These are phyloP conservation scores for Aspergillus bombycis DNA, from an alignment of 2,329 filamentous ascomycete species.

Conservation along the genomic window DNA sequence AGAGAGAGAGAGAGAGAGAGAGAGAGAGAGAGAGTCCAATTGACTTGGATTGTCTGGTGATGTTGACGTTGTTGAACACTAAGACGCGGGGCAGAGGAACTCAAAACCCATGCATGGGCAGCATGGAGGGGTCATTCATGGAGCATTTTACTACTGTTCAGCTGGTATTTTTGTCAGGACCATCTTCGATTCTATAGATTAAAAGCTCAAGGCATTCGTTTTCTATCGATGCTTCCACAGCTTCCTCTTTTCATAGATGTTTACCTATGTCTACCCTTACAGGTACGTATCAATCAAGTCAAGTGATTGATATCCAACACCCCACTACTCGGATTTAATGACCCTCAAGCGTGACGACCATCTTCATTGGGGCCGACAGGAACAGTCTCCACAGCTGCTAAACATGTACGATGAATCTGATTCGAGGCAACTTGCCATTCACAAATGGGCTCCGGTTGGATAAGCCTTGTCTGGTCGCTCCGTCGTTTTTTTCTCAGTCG, in stretches of 20 bases:
- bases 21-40: neutral
- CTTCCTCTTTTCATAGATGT: neutral
- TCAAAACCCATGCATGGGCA: neutral
- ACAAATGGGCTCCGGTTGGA: neutral
- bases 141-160: neutral
- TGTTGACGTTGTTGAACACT: neutral
- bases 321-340: neutral
- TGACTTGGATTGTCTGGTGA: neutral
- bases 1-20: too few species aligned
- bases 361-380: neutral
- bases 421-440: neutral
- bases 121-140: neutral
- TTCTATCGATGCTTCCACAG: neutral
- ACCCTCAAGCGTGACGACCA: neutral
- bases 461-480: neutral
- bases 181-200: too few species aligned
- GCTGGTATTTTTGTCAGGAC: too few species aligned
- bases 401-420: neutral
- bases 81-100: slow-evolving; percentile 2
- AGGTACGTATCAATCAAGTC: too few species aligned
- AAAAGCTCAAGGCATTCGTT: too few species aligned
- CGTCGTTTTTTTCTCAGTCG: neutral
- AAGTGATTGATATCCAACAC: neutral
- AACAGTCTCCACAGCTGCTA: neutral
- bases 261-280: neutral